Percentiles rank a stretch among this genome's conserved stretches.
Conservation (phyloP, 441 rosid species). For the Bruguiera hainesii region DNA sequence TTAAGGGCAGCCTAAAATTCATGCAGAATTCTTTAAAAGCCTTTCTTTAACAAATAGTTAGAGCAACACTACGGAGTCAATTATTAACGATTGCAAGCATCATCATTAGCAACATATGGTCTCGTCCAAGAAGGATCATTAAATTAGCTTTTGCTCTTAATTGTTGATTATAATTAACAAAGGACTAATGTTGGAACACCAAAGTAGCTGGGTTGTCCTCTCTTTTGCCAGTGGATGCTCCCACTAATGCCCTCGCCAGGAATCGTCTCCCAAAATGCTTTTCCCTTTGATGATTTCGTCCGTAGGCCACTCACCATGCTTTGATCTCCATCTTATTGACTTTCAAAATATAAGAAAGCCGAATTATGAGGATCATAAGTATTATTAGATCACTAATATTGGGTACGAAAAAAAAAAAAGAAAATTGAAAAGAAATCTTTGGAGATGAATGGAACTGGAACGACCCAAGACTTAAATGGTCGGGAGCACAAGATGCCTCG, state of each 20-base stretch:
- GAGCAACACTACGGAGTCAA: no score
- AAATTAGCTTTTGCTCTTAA: constrained; percentile 11
- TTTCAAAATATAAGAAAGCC: constrained; percentile 22
- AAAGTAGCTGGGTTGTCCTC: constrained; percentile 16
- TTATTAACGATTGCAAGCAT: no score
- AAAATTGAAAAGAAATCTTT: not conserved
- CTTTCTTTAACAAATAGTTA: no score
- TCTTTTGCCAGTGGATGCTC: constrained; percentile 28
- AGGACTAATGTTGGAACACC: constrained; percentile 22
- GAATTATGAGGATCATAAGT: constrained; percentile 25
- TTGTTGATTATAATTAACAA: constrained; percentile 16
- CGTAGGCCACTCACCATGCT: constrained; percentile 37
- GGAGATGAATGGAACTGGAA: not conserved
- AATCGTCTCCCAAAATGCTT: constrained; percentile 15
- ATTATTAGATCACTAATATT: constrained; percentile 27
- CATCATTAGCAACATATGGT: constrained; percentile 24
- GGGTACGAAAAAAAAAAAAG: not conserved
- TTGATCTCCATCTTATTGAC: constrained; percentile 23
- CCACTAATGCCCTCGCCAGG: constrained; percentile 22
- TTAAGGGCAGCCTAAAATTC: no score
- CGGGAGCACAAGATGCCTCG: not conserved
- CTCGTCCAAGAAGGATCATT: constrained; percentile 23
- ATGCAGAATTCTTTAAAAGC: no score
- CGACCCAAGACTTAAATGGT: not conserved
- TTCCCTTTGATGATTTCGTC: constrained; percentile 25